phyloP scores from a whole-genome alignment of 352 stramenopile genomes.

The Globisporangium emineosum region DNA sequence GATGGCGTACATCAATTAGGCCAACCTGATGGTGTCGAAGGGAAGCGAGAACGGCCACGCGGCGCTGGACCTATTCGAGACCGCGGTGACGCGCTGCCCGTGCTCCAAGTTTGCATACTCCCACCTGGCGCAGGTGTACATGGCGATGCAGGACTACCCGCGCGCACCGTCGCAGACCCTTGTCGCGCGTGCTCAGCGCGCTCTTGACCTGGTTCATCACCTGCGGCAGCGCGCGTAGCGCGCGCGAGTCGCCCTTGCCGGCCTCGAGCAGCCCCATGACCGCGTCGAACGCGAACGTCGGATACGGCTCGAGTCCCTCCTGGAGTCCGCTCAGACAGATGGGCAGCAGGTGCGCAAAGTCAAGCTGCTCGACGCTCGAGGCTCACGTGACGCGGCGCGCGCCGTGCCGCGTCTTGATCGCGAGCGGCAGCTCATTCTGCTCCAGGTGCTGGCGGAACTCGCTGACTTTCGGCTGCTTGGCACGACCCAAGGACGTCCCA shows the following conservation, averaged over 20 bases:
- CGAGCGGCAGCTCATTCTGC: conserved; percentile 57
- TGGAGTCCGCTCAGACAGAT: conserved; percentile 73
- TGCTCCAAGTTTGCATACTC: conserved; percentile 83
- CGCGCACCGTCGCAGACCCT: conserved; percentile 78
- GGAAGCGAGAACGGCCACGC: conserved; percentile 65
- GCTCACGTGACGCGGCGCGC: conserved; percentile 58
- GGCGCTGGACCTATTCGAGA: conserved; percentile 72
- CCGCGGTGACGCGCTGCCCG: conserved; percentile 70
- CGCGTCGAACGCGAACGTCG: conserved; percentile 67
- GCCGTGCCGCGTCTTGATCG: conserved; percentile 42
- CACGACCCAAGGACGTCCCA: conserved; percentile 23
- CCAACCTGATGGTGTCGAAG: conserved; percentile 76
- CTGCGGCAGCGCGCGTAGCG: conserved; percentile 51
- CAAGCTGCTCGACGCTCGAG: conserved; percentile 48
- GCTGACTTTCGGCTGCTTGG: conserved; percentile 51
- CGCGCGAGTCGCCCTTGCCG: conserved; percentile 37
- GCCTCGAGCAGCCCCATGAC: conserved; percentile 62
- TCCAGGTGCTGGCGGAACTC: conserved; percentile 76
- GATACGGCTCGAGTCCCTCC: conserved; percentile 68
- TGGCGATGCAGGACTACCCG: conserved; percentile 82
- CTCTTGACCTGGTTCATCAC: conserved; percentile 64
- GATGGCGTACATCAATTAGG: conserved; percentile 87
- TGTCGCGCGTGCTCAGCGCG: conserved; percentile 64
- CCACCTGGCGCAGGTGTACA: conserved; percentile 81
- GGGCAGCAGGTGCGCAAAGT: conserved; percentile 64